These are phyloP conservation scores for Bacidia rubella DNA, from an alignment of 495 filamentous ascomycete species.

Conservation along the genomic window DNA sequence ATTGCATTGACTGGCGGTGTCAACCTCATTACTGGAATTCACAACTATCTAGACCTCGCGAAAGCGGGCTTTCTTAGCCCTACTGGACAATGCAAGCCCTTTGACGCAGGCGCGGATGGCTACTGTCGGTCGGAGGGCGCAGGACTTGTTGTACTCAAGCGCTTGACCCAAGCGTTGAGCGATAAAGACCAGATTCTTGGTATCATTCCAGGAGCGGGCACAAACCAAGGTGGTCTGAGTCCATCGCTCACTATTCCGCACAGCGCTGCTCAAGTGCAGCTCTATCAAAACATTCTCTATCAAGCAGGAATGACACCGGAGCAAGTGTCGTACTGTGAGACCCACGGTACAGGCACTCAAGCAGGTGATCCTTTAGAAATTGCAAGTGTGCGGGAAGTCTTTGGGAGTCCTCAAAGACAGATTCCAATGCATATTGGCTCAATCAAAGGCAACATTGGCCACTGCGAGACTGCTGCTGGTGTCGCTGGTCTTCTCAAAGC, in stretches of 20 bases:
- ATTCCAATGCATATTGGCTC: slow-evolving; percentile 22
- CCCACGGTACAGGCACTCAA: slow-evolving; percentile 27
- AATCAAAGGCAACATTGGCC: slow-evolving; percentile 31
- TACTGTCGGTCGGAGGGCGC: slow-evolving; percentile 29
- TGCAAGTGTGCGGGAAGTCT: slow-evolving; percentile 24
- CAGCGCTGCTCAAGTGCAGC: slow-evolving; percentile 17
- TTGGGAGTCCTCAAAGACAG: slow-evolving; percentile 32
- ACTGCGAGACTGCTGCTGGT: slow-evolving; percentile 26
- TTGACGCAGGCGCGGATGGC: slow-evolving; percentile 27
- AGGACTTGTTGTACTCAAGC: slow-evolving; percentile 34
- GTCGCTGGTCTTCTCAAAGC: slow-evolving; percentile 24
- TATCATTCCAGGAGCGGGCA: slow-evolving; percentile 41
- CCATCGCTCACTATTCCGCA: slow-evolving; percentile 24
- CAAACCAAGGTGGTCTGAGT: slow-evolving; percentile 33
- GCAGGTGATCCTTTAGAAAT: slow-evolving; percentile 27
- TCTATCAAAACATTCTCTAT: slow-evolving; percentile 17
- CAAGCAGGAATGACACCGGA: slow-evolving; percentile 9
- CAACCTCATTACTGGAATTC: slow-evolving; percentile 21
- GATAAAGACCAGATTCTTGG: slow-evolving; percentile 50
- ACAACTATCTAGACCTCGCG: slow-evolving; percentile 23
- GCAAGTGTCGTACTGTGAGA: slow-evolving; percentile 22
- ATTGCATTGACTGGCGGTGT: slow-evolving; percentile 27
- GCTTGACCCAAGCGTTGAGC: slow-evolving; percentile 40
- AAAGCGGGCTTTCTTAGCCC: slow-evolving; percentile 30
- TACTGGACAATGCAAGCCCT: slow-evolving; percentile 51